Evolutionary conservation across 805 yeast genomes (phyloP), one percentile per base, ranked within the genome.

Genomic region (Schwanniomyces polymorphus): DNA sequence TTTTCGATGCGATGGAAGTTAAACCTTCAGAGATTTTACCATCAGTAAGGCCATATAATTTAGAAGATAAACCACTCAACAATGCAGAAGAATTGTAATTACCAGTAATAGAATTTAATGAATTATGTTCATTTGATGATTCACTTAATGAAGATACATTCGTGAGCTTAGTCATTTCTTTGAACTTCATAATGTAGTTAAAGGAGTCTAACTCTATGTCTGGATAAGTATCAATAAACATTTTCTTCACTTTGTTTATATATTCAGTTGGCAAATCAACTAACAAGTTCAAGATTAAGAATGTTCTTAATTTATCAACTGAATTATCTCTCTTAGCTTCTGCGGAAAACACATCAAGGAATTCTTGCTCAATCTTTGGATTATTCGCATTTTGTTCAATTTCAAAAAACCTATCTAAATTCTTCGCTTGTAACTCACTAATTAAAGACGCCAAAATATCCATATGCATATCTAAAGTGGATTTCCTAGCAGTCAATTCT

Each of bases 401-500:
- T 68, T 94, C 98, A 65, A 92, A 94, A 56, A 91, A 87, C 46
- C 91, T 83, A 59, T 95, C 99, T 55, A 94, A 76, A 14, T 85
- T 85, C 54, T 92, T 86, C n/a, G 86, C 84, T 58, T 92, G 94
- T 50, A 94, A 75, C 54, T 91, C 90, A 60, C 85, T 83, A 49
- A 94, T 78, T 44, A 94, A 72, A 16, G 91, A 81, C 8, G 97
- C 88, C 51, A 95, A 81, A 23, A 94, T 91, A 59, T 89, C 91
- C 97, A 94, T 92, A 69, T 94, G 99, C 85, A 89, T 88, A 70
- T 94, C 99, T 56, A 94, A 85, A 27, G 90, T 82, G 44, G 83
- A 76, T 65, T 94, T 94, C 57, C 96, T 81, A 6, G 90, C 88
- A 0, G 97, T 89, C 50, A 94, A 74, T 64, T 91, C 96, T 3